Evolutionary conservation across 345 rosid genomes (phyloP), one percentile per base, ranked within the genome.

Genomic region (Hevea brasiliensis): DNA sequence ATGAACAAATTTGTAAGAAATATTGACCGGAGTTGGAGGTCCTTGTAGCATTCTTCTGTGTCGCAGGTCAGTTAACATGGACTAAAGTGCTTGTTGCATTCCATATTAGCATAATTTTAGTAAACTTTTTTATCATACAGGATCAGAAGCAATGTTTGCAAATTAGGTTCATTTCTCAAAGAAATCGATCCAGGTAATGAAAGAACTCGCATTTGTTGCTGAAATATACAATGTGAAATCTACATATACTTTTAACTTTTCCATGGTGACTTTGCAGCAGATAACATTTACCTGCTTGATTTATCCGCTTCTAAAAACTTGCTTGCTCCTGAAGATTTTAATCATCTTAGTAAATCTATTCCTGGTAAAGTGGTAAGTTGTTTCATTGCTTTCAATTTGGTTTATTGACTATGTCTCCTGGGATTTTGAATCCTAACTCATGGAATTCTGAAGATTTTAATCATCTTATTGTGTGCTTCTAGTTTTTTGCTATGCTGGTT

Each of bases 91-190:
- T 42, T 12, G 37, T 58, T 45, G 42, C 68, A 23, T 66, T 23
- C 41, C 35, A 20, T 12, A 18, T 62, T 15, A 13, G 8, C 37
- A 32, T 32, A 32, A 2, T 32, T 32, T 56, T 14, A 6, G 21
- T 53, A 8, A 11, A 4, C 12, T 27, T 59, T 29, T 12, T 9
- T 65, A 35, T 45, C 67, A 32, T 55, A 47, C 89, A 89, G 90
- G 93, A 65, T 81, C 91, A 24, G 91, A 89, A 77, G 85, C 91
- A 68, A 89, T 87, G 88, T 89, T 85, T 74, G 87, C 88, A 3
- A 81, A 89, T 81, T 72, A 87, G 10, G 93, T 91, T 29, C 91
- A 87, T 78, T 89, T 89, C 75, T 87, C 93, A 0, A 84, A 67
- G 82, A 87, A 65, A 74, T 84, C 93, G 6, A 81, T 89, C 44